phyloP scores from a whole-genome alignment of 306 rosid species.

The Corylus heterophylla region DNA sequence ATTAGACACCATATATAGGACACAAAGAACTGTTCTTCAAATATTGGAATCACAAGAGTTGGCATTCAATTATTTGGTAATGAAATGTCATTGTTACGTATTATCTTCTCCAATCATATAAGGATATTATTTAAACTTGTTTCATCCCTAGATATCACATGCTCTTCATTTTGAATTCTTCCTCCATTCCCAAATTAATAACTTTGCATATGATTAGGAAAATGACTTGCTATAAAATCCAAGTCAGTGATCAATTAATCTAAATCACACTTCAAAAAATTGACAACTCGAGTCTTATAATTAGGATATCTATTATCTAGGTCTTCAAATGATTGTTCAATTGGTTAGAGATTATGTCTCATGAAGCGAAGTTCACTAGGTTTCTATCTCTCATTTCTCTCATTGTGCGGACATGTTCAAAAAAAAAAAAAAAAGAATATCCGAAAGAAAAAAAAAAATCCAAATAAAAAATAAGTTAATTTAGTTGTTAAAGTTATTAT shows the following conservation, averaged over 20 bases:
- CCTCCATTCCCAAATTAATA: neutral
- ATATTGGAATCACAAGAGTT: neutral
- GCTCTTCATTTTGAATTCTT: neutral
- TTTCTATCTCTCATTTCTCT: too few relatives aligned
- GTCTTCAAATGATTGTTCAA: too few relatives aligned
- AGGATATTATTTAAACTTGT: neutral
- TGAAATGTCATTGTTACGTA: neutral
- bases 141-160: neutral
- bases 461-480: too few relatives aligned
- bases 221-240: neutral
- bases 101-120: conserved; percentile 1
- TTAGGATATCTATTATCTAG: too few relatives aligned
- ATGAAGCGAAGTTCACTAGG: too few relatives aligned
- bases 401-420: too few relatives aligned
- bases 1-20: neutral
- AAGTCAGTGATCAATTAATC: neutral
- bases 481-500: too few relatives aligned
- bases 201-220: neutral
- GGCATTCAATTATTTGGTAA: conserved; percentile 5
- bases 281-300: too few relatives aligned
- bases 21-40: neutral
- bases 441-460: too few relatives aligned
- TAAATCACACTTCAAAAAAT: neutral
- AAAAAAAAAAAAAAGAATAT: too few relatives aligned
- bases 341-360: too few relatives aligned